Conservation (phyloP, 164 flowering plant genomes). For the Nymphaea colorata region DNA sequence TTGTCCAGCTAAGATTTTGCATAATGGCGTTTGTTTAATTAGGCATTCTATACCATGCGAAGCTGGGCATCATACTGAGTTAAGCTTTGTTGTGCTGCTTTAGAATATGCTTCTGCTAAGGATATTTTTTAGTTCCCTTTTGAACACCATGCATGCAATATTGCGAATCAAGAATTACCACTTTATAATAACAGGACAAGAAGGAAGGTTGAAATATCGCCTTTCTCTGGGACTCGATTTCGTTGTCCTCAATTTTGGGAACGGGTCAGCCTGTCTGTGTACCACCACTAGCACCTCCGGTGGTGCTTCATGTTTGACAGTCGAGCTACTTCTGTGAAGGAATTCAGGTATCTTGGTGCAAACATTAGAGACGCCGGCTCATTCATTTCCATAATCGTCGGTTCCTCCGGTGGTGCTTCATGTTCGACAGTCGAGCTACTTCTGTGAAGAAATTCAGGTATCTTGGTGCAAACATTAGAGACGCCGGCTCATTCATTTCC, state of each 20-base stretch:
- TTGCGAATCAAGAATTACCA: too few species aligned
- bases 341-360: slow-evolving; percentile 83
- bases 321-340: slow-evolving; percentile 80
- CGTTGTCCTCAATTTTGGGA: slow-evolving; percentile 83
- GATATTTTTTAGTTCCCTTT: too few species aligned
- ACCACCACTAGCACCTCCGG: slow-evolving; percentile 78
- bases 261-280: slow-evolving; percentile 30
- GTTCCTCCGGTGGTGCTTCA: slow-evolving; percentile 61
- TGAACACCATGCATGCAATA: too few species aligned
- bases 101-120: too few species aligned
- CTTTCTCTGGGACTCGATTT: slow-evolving; percentile 26
- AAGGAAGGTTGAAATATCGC: too few species aligned
- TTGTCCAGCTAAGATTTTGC: too few species aligned
- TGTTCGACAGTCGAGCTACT: slow-evolving; percentile 58
- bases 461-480: slow-evolving; percentile 74
- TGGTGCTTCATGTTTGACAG: slow-evolving; percentile 51
- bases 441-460: slow-evolving; percentile 87
- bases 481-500: slow-evolving; percentile 83
- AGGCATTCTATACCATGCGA: too few species aligned
- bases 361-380: slow-evolving; percentile 79
- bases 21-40: too few species aligned
- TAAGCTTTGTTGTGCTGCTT: too few species aligned
- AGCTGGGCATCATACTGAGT: too few species aligned
- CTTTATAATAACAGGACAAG: too few species aligned
- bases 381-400: slow-evolving; percentile 79